Base-by-base conservation (phyloP, 106 monocot genomes). In the Dactylorhiza incarnata region DNA sequence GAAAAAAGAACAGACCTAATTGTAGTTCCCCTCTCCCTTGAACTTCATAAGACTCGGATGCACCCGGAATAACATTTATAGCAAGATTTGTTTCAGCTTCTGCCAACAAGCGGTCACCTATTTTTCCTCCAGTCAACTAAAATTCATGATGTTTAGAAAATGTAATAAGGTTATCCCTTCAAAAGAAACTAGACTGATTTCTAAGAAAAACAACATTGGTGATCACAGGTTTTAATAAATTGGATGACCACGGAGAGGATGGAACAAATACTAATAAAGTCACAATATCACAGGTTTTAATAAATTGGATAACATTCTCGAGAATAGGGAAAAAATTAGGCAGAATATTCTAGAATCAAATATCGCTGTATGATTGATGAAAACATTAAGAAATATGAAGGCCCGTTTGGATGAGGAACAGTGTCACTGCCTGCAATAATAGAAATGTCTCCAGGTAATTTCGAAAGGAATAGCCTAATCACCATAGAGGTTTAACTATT, bases 21-120 rank as follows among this genome's bases (percentile, higher is more conserved):
- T 99, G 99, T 74, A 99, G 91, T 68, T 99, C 99, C 26, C 99
- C 99, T 73, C 99, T 94, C 76, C 94, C 99, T 90, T 94, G 99
- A 85, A 99, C 99, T 85, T 99, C 99, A 84, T 84, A 99, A 26
- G 99, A 94, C 52, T 99, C 99, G 76, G 94, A 91, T 68, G 82
- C 80, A 81, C 94, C 94, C 62, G 99, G 99, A 83, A 94, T 89
- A 76, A 99, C 99, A 87, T 99, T 94, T 72, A 99, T 94, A 71
- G 99, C 94, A 45, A 99, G 87, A 82, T 99, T 99, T 81, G 99
- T 99, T 80, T 99, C 99, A 67, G 94, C 79, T 87, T 99, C 99
- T 77, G 99, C 91, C 75, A 56, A 78, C 48, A 99, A 78, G 49
- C 94, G 91, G 69, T 94, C 91, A 24, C 94, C 94, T 43, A 99